Conservation (phyloP, 352 stramenopile species). For the Phytophthora kernoviae region DNA sequence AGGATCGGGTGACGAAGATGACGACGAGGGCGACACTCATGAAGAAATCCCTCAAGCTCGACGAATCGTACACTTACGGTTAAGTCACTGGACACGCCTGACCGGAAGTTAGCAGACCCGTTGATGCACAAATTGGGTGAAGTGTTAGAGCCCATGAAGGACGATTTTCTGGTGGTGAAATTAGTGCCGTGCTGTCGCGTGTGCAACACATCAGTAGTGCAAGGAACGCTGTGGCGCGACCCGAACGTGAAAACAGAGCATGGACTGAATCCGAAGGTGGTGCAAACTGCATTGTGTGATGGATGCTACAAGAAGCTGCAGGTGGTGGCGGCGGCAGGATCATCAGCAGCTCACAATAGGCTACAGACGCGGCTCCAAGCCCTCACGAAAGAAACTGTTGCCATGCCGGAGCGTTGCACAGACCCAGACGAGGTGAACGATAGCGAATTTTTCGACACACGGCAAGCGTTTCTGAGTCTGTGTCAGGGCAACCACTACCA, state of each 20-base stretch:
- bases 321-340: constrained; percentile 31
- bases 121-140: constrained; percentile 88
- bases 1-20: constrained; percentile 48
- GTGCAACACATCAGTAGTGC: constrained; percentile 79
- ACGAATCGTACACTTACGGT: constrained; percentile 38
- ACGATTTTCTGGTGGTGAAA: constrained; percentile 90
- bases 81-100: constrained; percentile 66
- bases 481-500: constrained; percentile 99
- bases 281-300: constrained; percentile 81
- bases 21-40: constrained; percentile 44
- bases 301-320: constrained; percentile 77
- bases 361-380: constrained; percentile 54
- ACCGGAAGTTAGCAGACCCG: constrained; percentile 72
- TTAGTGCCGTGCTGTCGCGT: constrained; percentile 81
- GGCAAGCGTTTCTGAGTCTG: constrained; percentile 97
- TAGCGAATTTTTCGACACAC: constrained; percentile 95
- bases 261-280: constrained; percentile 62
- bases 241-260: constrained; percentile 65
- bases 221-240: constrained; percentile 73
- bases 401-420: constrained; percentile 71
- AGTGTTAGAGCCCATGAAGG: constrained; percentile 91
- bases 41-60: constrained; percentile 28
- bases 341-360: constrained; percentile 42
- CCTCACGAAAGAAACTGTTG: constrained; percentile 61
- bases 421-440: constrained; percentile 87